Conservation (phyloP, 1,284 basidiomycete species). For the Chiua sp. region DNA sequence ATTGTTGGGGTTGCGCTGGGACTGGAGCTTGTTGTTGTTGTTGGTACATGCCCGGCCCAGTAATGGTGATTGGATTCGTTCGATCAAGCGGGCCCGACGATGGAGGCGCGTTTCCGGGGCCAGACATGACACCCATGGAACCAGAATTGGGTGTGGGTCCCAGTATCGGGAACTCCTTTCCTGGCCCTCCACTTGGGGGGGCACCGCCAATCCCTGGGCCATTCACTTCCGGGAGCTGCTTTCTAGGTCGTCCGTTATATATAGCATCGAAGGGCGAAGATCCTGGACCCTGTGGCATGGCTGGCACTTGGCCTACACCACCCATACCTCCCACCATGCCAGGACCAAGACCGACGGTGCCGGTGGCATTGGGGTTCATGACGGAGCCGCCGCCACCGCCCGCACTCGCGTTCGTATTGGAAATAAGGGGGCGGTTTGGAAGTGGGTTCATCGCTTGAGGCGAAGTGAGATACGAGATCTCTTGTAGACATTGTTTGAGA, state of each 20-base stretch:
- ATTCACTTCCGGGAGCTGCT: constrained; percentile 69
- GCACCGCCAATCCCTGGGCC: constrained; percentile 21
- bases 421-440: constrained; percentile 80
- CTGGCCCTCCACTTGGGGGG: constrained; percentile 25
- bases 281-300: constrained; percentile 24
- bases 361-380: constrained; percentile 22
- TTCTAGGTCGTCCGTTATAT: constrained; percentile 78
- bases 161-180: constrained; percentile 71
- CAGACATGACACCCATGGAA: constrained; percentile 53
- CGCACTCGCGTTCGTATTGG: constrained; percentile 57
- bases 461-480: constrained; percentile 97
- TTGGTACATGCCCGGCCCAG: constrained; percentile 47
- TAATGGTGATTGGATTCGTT: constrained; percentile 46
- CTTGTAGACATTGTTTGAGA: constrained; percentile 98
- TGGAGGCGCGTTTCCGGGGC: constrained; percentile 53
- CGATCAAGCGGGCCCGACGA: constrained; percentile 56
- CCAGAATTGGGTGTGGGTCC: constrained; percentile 47
- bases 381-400: constrained; percentile 19
- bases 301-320: constrained; percentile 19
- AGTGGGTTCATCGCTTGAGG: constrained; percentile 97
- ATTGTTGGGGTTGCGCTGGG: constrained; percentile 24
- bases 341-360: constrained; percentile 14
- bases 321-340: constrained; percentile 19
- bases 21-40: constrained; percentile 40
- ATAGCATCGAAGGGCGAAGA: constrained; percentile 71